A percentile compares a stretch with the other conserved stretches of the same genome.
Conservation (phyloP, 257 asterid species). For the Lantana camara region DNA sequence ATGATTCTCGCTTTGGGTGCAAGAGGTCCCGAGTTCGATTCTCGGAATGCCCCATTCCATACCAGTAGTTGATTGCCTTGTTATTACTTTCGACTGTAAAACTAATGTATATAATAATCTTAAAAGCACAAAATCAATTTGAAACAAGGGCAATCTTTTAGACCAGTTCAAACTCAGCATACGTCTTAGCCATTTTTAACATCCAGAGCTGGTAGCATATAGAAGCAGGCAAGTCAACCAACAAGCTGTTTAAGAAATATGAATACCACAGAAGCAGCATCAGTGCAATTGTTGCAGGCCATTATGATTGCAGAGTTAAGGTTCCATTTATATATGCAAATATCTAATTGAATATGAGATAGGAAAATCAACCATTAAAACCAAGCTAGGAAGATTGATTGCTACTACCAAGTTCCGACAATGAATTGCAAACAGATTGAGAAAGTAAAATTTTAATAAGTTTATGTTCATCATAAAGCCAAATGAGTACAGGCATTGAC, state of each 20-base stretch:
- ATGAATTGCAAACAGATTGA: background rate
- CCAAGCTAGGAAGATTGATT: background rate
- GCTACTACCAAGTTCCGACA: background rate
- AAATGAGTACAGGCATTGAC: background rate
- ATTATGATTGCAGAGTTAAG: background rate
- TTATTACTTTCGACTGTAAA: background rate
- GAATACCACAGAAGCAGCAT: conserved; percentile 27
- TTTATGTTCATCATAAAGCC: background rate
- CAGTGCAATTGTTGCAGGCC: background rate
- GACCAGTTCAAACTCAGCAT: background rate
- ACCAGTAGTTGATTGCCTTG: too few relatives aligned
- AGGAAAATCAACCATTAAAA: too few relatives aligned
- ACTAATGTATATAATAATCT: background rate
- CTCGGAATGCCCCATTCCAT: conserved; percentile 80
- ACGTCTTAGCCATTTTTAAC: background rate
- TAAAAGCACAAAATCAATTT: background rate
- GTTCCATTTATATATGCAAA: background rate
- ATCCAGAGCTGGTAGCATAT: background rate
- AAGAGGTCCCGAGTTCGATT: conserved; percentile 86
- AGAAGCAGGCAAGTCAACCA: background rate
- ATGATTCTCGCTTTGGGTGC: conserved; percentile 91
- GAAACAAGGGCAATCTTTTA: background rate
- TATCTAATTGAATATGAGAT: background rate
- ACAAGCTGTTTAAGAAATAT: conserved; percentile 31
- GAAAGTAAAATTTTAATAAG: background rate